Evolutionary conservation across 108 stramenopile genomes (phyloP), one percentile per base, ranked within the genome.

Genomic region (Nannochloropsis salina): DNA sequence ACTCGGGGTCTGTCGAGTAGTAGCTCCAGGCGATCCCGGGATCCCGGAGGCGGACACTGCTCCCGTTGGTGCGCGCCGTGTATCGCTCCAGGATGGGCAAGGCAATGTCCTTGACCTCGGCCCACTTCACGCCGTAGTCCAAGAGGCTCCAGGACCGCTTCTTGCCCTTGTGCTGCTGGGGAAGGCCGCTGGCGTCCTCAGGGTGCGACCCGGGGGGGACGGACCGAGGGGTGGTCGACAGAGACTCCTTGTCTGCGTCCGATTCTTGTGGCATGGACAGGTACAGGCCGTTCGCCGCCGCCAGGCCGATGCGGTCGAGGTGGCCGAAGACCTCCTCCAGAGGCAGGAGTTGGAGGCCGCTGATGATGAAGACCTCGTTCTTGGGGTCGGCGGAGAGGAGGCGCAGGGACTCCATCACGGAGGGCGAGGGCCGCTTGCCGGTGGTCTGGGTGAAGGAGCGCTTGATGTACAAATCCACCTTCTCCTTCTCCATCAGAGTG

Each of bases 1-100:
- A 99, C 84, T 99, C 99, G 2, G 99, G 99, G 92, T 99, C 99
- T 42, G 96, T 96, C 5, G 95, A 93, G 91, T 97, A 98, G 89
- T 97, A 99, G 42, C 95, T 94, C 98, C 98, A 99, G 22, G 96
- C 95, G 74, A 98, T 94, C 61, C 96, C 95, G 44, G 94, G 94
- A 43, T 95, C 89, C 6, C 88, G 89, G 47, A 88, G 79, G 83
- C 45, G 86, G 44, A 89, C 83, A 44, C 41, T 43, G 43, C 84
- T 80, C 18, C 92, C 92, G 82, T 92, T 90, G 12, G 90, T 91
- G 83, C 88, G 88, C 81, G 96, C 96, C 20, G 97, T 97, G 92
- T 94, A 97, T 86, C 96, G 95, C 45, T 94, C 91, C 81, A 98
- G 89, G 83, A 98, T 95, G 1, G 97, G 97, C 43, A 97, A 88